These are phyloP conservation scores for Neurospora intermedia DNA, from an alignment of 495 filamentous ascomycete species.

Conservation along the genomic window DNA sequence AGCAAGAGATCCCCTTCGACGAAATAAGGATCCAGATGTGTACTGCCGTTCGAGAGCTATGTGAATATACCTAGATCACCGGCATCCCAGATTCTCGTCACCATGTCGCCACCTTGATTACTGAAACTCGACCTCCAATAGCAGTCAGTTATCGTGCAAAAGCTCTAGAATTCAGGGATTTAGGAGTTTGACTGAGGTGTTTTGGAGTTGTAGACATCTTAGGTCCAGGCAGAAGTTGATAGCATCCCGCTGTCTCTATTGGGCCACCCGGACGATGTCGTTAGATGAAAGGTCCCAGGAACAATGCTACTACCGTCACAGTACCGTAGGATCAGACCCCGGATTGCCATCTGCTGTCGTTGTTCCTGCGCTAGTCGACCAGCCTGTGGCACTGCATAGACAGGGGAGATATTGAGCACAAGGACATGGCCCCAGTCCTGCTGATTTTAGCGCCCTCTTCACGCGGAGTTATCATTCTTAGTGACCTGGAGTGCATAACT, in stretches of 20 bases:
- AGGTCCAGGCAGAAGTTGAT: background rate
- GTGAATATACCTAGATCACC: background rate
- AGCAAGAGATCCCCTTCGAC: background rate
- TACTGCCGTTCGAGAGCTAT: background rate
- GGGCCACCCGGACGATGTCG: background rate
- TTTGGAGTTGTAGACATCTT: background rate
- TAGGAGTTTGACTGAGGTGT: background rate
- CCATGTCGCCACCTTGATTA: background rate
- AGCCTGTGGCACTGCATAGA: background rate
- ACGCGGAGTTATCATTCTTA: background rate
- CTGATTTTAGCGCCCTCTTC: background rate
- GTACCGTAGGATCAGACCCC: background rate
- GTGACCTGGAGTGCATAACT: background rate
- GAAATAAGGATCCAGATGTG: background rate
- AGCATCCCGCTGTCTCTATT: background rate
- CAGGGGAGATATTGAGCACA: background rate
- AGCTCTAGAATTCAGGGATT: background rate
- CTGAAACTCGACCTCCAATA: background rate
- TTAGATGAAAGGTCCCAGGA: background rate
- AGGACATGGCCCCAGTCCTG: background rate
- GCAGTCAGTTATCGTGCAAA: background rate
- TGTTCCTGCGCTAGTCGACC: background rate
- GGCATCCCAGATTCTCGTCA: background rate
- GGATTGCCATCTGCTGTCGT: background rate
- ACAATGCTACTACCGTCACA: background rate